Conservation (phyloP, 78 protist genomes). For the Dictyostelium brefeldianum region DNA sequence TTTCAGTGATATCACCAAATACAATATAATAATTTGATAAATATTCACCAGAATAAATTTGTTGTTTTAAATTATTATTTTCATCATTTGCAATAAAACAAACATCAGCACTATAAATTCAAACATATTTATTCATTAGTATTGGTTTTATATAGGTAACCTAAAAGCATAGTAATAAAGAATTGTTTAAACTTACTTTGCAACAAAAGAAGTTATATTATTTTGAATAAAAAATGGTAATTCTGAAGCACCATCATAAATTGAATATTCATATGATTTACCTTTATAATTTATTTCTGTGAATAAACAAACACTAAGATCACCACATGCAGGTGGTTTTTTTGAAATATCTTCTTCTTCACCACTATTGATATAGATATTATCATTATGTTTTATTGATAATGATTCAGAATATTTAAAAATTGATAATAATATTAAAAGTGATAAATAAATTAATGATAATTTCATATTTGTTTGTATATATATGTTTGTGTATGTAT, state of each 20-base stretch:
- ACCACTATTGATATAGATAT: too few species aligned
- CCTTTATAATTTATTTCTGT: neutral
- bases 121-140: neutral
- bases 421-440: too few species aligned
- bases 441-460: too few species aligned
- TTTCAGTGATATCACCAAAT: neutral
- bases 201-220: neutral
- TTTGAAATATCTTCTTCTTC: neutral
- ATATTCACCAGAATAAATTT: neutral
- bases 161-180: neutral
- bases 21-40: neutral
- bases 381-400: too few species aligned
- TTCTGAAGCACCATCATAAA: neutral
- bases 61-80: neutral
- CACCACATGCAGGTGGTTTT: constrained; percentile 7
- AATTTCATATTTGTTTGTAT: too few species aligned
- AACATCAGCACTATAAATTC: neutral
- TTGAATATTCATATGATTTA: neutral
- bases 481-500: too few species aligned
- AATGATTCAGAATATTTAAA: too few species aligned
- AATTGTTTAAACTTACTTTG: neutral
- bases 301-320: neutral
- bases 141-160: neutral
- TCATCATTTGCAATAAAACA: neutral
- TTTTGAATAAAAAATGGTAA: neutral